Base-by-base conservation (phyloP, 2,329 filamentous ascomycete genomes). In the Phymatotrichopsis omnivora region DNA sequence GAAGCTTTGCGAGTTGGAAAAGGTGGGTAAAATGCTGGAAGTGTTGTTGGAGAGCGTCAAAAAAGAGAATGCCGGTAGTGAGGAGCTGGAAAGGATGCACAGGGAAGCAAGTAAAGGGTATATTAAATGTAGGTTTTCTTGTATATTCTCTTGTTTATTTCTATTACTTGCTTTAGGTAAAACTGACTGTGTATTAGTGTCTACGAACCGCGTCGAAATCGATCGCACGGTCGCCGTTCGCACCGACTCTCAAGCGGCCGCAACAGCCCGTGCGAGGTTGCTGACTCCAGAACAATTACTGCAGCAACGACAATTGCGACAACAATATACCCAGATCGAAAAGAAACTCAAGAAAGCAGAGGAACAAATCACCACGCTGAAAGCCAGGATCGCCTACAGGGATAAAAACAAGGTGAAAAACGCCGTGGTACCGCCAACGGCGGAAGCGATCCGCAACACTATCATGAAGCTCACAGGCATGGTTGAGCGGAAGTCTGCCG, bases 391-490 rank as follows among this genome's bases (percentile, higher is more conserved):
- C 14, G 80, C 81, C 1, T 72, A 75, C 16, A 46, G 52, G 35
- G 52, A 55, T 31, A 65, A 67, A 19, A 63, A 66, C 32, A 64
- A 66, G 4, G 66, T 74, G 1, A 70, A 71, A 6, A 72, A 71
- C 14, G 68, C 67, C 37, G 61, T 67, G 2, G 69, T 72, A 39
- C 74, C 80, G 4, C 91, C 91, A 0, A 95, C 87, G 0, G 84
- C 95, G 7, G 91, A 95, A 57, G 85, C 85, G 0, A 84, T 98
- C 16, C 80, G 87, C 56, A 84, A 83, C 49, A 98, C 91, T 1
- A 93, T 98, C 55, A 71, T 72, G 47, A 94, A 91, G 60, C 87
- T 98, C 82, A 95, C 87, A 25, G 75, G 71, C 49, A 89, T 95
- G 80, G 83, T 83, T 0, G 85, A 96, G 68, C 85, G 85, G 66